Conservation (phyloP, 495 filamentous ascomycete species). For the Ramalina intermedia region DNA sequence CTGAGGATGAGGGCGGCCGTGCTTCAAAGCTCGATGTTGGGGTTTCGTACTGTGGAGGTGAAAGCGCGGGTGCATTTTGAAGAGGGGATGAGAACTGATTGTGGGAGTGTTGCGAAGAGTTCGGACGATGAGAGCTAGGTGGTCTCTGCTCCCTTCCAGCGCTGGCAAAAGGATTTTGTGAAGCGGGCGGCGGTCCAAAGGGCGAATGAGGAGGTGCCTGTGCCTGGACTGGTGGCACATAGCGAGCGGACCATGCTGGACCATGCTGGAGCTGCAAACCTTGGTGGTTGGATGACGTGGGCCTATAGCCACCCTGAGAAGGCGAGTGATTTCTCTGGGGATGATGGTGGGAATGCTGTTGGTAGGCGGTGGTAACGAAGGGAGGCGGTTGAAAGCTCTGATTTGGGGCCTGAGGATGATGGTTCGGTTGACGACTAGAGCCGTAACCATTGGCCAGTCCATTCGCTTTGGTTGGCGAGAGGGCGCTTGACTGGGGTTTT, state of each 20-base stretch:
- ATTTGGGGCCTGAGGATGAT: neutral
- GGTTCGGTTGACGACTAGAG: slow-evolving; percentile 8
- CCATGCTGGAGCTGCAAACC: slow-evolving; percentile 18
- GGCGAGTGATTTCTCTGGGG: slow-evolving; percentile 25
- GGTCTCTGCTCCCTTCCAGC: slow-evolving; percentile 27
- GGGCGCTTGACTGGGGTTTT: neutral
- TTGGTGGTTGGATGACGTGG: slow-evolving; percentile 3
- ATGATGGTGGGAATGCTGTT: slow-evolving; percentile 19
- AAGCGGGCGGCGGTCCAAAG: slow-evolving; percentile 15
- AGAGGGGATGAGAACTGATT: slow-evolving; percentile 23
- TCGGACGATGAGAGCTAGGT: slow-evolving; percentile 4
- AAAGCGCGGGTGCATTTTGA: slow-evolving; percentile 34
- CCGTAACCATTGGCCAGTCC: too few species aligned
- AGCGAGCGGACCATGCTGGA: slow-evolving; percentile 16
- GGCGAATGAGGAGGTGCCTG: slow-evolving; percentile 23
- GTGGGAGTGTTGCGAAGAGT: slow-evolving; percentile 30
- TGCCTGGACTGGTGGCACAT: slow-evolving; percentile 15
- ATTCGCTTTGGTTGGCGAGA: slow-evolving; percentile 1
- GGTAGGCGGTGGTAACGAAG: neutral
- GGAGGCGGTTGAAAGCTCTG: slow-evolving; percentile 2
- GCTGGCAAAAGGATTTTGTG: slow-evolving; percentile 14
- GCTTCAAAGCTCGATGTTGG: slow-evolving; percentile 25
- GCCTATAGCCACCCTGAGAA: slow-evolving; percentile 20
- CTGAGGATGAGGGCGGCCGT: slow-evolving; percentile 27
- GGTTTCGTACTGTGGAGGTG: slow-evolving; percentile 35